Base-by-base conservation (phyloP, 2,329 filamentous ascomycete species). In the Bipolaris sorokiniana region DNA sequence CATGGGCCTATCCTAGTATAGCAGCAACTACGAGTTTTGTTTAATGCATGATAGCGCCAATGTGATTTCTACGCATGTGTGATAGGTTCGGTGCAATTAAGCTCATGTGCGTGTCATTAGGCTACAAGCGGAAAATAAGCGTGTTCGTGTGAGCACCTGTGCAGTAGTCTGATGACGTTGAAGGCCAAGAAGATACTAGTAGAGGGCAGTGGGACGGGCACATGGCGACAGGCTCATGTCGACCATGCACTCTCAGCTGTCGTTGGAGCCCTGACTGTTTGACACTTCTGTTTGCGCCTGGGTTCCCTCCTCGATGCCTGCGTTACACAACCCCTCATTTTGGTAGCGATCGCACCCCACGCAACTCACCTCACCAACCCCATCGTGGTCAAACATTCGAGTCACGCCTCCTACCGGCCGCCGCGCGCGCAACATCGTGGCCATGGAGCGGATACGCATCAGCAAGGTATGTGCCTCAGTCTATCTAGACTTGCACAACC, bases 391-490 rank as follows among this genome's bases (percentile, higher is more conserved):
- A 31, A 31, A 34, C 22, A 26, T 16, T 48, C 47, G 28, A 41
- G 38, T 51, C 22, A 31, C 31, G 31, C 55, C 49, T 46, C 49
- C 54, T 52, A 51, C 40, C 55, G 58, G 9, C 37, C 40, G 22
- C 18, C 41, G 36, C 48, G 48, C 49, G 44, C 45, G 33, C 46
- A 48, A 38, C 33, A 48, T 51, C 28, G 51, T 52, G 51, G 56
- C 59, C 56, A 79, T 79, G 71, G 80, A 82, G 65, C 80, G 77
- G 67, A 78, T 82, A 62, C 77, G 75, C 63, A 77, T 81, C 57
- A 75, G 77, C 63, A 81, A 81, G 75, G 80, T 78, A 59, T 55
- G 72, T 44, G 20, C 36, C 41, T 41, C 41, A 7, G 34, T 5
- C 7, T 22, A 5, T 15, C 11, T 44, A 10, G 33, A 22, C 36